A percentile compares a stretch with the other conserved stretches of the same genome.
These are phyloP conservation scores for Phlebiopsis flavidoalba DNA, from an alignment of 768 basidiomycete species.

Conservation along the genomic window DNA sequence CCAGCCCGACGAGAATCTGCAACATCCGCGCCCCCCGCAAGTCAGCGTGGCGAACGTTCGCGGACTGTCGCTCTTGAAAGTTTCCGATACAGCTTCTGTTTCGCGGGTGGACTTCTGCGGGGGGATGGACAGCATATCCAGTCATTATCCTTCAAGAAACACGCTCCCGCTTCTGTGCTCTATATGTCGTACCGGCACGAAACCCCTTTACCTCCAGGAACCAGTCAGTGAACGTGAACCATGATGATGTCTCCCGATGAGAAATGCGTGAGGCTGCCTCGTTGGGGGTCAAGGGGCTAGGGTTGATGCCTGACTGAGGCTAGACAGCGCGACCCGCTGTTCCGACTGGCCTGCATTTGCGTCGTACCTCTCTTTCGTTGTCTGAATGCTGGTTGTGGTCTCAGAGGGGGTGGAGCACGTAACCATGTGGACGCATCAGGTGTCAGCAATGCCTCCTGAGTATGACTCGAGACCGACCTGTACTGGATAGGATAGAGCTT, in stretches of 20 bases:
- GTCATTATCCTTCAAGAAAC: not conserved
- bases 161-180: not conserved
- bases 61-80: not conserved
- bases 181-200: not conserved
- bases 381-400: too few species aligned
- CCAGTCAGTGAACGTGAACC: not conserved
- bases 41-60: not conserved
- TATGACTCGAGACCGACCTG: too few species aligned
- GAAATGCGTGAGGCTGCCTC: not conserved
- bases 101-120: not conserved
- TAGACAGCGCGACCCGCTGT: too few species aligned
- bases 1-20: not conserved
- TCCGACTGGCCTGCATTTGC: too few species aligned
- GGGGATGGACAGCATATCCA: not conserved
- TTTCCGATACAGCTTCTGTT: not conserved
- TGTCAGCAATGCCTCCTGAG: too few species aligned
- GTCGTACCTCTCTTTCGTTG: too few species aligned
- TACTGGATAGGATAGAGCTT: too few species aligned
- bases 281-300: too few species aligned
- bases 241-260: not conserved
- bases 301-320: too few species aligned
- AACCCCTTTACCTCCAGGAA: not conserved
- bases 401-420: too few species aligned
- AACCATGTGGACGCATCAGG: too few species aligned
- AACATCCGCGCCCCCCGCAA: slow-evolving; percentile 3